Evolutionary conservation across 306 rosid genomes (phyloP), one percentile per base, ranked within the genome.

Genomic region (Castanea mollissima): DNA sequence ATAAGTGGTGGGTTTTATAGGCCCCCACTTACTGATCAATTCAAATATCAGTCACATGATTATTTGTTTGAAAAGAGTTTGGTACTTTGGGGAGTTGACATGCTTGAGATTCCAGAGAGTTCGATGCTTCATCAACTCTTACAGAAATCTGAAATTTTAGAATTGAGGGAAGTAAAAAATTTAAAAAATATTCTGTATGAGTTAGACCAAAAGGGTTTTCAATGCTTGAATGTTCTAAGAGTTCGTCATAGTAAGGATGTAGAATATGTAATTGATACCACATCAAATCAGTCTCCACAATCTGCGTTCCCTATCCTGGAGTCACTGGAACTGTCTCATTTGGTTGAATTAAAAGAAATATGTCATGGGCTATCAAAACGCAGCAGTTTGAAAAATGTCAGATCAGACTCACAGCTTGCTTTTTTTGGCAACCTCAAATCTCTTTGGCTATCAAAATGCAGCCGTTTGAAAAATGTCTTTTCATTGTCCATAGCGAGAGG

Each of bases 121-220:
- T 31, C 10, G 69, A 55, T n/a, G 2, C 38, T 78, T 69, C 69
- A n/a, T 69, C 76, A 70, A 2, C 69, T 83, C 27, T 34, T 78
- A 18, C 32, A 51, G 51, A 78, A 64, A 71, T 55, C 68, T 79
- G 83, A 71, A 63, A 19, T 75, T 15, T 83, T 83, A 13, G 7
- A 15, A 34, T 16, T 83, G 3, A n/a, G 5, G 0, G 5, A 46
- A 2, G 49, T 83, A 12, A 78, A 51, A 2, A 18, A 74, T 32
- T 74, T 83, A 23, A 71, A 78, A 83, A 74, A 69, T 55, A 65
- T 25, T 34, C 4, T 46, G 12, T 59, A 1, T 3, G 77, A 78
- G 6, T 78, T 83, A 65, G 76, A 63, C 38, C 32, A 46, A 23
- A 20, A 49, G 49, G 79, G 76, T 23, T 49, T 83, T 69, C 80